Evolutionary conservation across 202 grass and related monocot species (phyloP), one percentile per base, ranked within the genome.

Genomic region (Cymbopogon flexuosus): DNA sequence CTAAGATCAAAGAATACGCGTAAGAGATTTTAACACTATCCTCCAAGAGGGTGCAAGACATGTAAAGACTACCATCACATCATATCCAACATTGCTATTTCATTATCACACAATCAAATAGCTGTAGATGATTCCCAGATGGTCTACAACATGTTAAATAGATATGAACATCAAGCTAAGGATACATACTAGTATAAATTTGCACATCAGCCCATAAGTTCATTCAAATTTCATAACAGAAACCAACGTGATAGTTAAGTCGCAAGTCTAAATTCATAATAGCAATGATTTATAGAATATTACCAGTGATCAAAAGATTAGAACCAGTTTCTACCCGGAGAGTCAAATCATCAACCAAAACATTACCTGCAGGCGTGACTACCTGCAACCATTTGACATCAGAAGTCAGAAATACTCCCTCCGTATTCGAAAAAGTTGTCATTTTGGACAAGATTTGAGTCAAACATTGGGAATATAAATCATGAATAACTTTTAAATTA

Each of bases 271-370:
- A 87, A 72, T 65, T 72, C 39, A 78, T 3, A 78, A 31, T 29
- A 36, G 19, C 12, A 69, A 33, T 33, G 73, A 27, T 73, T 73
- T 40, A 45, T 72, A 65, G 22, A 73, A 18, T 16, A 79, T 82
- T 92, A 95, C 96, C 92, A 13, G 96, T 99, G 56, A 99, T 99
- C 85, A 99, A 89, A 68, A 99, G 92, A 90, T 99, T 99, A 76
- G 90, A 95, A 74, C 96, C 96, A 7, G 77, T 89, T 81, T 99
- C 96, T 34, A 99, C 92, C 71, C 81, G 91, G 40, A 99, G 92
- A 93, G 78, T 88, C 78, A 99, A 87, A 91, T 95, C 83, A 51
- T 95, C 91, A 62, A 99, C 92, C 85, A 99, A 88, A 73, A 90
- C 85, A 88, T 95, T 95, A 68, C 84, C 88, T 65, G 92, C 91